Base-by-base conservation (phyloP, 345 rosid species). In the Trapa incisa region DNA sequence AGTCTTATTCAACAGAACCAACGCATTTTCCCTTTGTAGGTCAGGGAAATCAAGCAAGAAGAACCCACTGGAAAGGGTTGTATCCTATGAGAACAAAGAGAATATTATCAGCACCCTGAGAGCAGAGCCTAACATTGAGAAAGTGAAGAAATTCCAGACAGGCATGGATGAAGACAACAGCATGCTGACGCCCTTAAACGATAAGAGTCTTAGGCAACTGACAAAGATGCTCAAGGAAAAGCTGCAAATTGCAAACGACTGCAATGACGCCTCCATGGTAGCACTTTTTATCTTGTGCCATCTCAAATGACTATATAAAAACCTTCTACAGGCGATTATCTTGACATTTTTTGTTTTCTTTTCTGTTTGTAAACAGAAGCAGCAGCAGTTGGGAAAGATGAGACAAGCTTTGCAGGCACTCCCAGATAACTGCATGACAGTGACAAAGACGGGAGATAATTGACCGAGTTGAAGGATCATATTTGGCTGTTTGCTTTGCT, bases 151-250 rank as follows among this genome's bases (percentile, higher is more conserved):
- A 35, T 42, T 37, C 4, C 6, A 10, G 9, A 35, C 60, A 11
- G 35, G 9, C 35, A 12, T 9, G 17, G 54, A 60, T 9, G 68
- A 50, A 56, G 67, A 64, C 35, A 54, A 43, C 37, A 15, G 29
- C 29, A 22, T 22, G 29, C 29, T 22, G 54, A 37, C 11, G 39
- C 42, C 58, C 16, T 50, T 72, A 64, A 33, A 66, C 1, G 67
- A 61, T 6, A 72, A 58, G 70, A 72, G 75, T 67, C 70, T 67
- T 39, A 38, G 70, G 61, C 66, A 72, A 66, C 50, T 72, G 75
- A 72, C 13, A 6, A 72, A 67, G 63, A 60, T 72, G 70, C 50
- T 66, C 33, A 72, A 67, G 66, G 67, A 72, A 67, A 72, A 67
- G 67, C 48, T 65, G 4, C 54, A 2, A 47, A 33, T 47, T 6